Base-by-base conservation (phyloP, 176 grass and related monocot species). In the Cenchrus fungigraminus region DNA sequence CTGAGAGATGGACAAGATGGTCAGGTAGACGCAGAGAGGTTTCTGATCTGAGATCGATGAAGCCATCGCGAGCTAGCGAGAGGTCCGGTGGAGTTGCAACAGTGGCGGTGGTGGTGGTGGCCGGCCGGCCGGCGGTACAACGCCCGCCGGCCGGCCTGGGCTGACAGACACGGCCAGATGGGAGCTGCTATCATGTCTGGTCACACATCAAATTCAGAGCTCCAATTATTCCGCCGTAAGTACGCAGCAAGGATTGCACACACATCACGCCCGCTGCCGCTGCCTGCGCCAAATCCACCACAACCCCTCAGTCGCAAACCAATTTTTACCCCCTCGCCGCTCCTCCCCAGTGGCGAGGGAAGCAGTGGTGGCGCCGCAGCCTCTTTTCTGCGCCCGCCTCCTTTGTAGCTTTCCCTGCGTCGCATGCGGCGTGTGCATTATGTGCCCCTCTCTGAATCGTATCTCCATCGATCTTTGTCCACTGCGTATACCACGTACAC, bases 151-250 rank as follows among this genome's bases (percentile, higher is more conserved):
- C 37, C 37, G 56, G 3, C 34, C 63, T 8, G 16, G 9, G 42
- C 68, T 45, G 68, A 6, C 71, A 61, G 68, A 46, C 68, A 70
- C 86, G 63, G 65, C 43, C 66, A 58, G 76, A 46, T 43, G 63
- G 65, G 73, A 74, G 85, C 74, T 53, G 87, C 43, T 12, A 64
- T 22, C 69, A 49, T 44, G 86, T 84, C 81, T 51, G 50, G 81
- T 79, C 81, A 58, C 53, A 70, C 87, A 68, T 84, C 71, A 54
- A 34, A 80, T 80, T 85, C 83, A 86, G 83, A 71, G 74, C 74
- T n/a, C 54, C 65, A 86, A 86, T 86, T 78, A 86, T 79, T 86
- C 65, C 8, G 37, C 43, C 84, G 75, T 85, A 25, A 25, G 22
- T 25, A 85, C 74, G 12, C 83, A 31, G 17, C 71, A n/a, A 64